These are phyloP conservation scores for Entomortierella chlamydospora DNA, from an alignment of 192 early-diverging fungal genomes.

Conservation along the genomic window DNA sequence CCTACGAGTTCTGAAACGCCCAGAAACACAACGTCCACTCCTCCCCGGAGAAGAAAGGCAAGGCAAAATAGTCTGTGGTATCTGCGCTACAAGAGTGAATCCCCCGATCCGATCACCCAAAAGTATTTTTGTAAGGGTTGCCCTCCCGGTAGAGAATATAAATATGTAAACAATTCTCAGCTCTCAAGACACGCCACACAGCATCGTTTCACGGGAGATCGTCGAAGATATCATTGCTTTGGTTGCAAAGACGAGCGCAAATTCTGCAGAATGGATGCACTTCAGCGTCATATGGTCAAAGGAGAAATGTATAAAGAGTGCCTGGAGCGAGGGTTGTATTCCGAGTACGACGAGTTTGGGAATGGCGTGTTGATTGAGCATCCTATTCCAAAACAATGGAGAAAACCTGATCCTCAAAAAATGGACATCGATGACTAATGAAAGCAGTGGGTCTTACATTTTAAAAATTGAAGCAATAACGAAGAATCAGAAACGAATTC, in stretches of 20 bases:
- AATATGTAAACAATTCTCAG: background rate
- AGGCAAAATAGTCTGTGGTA: background rate
- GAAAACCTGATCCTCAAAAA: too few species aligned
- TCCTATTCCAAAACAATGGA: background rate
- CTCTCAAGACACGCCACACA: slow-evolving; percentile 1
- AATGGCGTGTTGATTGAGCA: background rate
- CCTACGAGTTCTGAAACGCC: background rate
- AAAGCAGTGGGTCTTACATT: too few species aligned
- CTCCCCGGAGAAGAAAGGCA: too few species aligned
- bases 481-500: too few species aligned
- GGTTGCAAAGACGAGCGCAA: background rate
- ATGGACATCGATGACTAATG: too few species aligned
- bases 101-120: background rate
- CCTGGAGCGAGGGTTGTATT: background rate
- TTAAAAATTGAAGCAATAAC: too few species aligned
- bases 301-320: background rate
- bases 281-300: slow-evolving; percentile 15
- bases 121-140: slow-evolving; percentile 5
- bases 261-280: slow-evolving; percentile 10
- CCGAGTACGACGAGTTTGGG: background rate
- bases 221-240: background rate
- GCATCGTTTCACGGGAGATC: background rate
- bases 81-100: background rate
- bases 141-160: background rate
- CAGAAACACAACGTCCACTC: too few species aligned